A percentile compares a stretch with the other conserved stretches of the same genome.
Conservation (phyloP, 441 rosid species). For the Pelargonium fulgidum region DNA sequence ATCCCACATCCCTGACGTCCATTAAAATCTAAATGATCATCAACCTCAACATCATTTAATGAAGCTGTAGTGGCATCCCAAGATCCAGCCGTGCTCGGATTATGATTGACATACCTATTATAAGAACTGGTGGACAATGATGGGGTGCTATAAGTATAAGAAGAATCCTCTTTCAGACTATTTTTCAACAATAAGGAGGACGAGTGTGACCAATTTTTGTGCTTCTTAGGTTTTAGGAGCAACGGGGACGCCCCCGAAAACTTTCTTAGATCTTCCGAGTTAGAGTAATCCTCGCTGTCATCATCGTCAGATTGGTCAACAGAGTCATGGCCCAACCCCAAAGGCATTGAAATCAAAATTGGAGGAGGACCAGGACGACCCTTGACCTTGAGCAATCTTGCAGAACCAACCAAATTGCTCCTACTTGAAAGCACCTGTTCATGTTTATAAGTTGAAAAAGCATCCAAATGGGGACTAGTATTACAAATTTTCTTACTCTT, state of each 20-base stretch:
- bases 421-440: constrained; percentile 28
- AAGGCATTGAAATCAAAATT: too few species aligned
- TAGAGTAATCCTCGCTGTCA: constrained; percentile 56
- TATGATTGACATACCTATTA: constrained; percentile 45
- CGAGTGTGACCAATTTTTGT: constrained; percentile 61
- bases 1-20: constrained; percentile 90
- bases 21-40: constrained; percentile 70
- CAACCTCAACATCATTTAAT: constrained; percentile 53
- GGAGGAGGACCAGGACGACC: background rate
- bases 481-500: constrained; percentile 2
- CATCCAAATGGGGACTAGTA: constrained; percentile 32
- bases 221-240: constrained; percentile 52
- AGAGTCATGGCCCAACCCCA: constrained; percentile 33
- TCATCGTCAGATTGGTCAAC: constrained; percentile 20
- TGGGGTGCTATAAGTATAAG: constrained; percentile 74
- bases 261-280: constrained; percentile 58
- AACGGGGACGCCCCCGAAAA: constrained; percentile 57
- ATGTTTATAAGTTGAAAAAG: constrained; percentile 41
- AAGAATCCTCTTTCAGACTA: constrained; percentile 59
- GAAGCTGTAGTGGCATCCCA: constrained; percentile 89
- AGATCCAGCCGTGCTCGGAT: constrained; percentile 71
- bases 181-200: constrained; percentile 48
- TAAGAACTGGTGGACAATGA: constrained; percentile 79
- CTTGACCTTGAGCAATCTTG: constrained; percentile 29
- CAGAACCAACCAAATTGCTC: too few species aligned